Evolutionary conservation across 1,284 basidiomycete genomes (phyloP).

Genomic region (Cryptococcus hybrid): DNA sequence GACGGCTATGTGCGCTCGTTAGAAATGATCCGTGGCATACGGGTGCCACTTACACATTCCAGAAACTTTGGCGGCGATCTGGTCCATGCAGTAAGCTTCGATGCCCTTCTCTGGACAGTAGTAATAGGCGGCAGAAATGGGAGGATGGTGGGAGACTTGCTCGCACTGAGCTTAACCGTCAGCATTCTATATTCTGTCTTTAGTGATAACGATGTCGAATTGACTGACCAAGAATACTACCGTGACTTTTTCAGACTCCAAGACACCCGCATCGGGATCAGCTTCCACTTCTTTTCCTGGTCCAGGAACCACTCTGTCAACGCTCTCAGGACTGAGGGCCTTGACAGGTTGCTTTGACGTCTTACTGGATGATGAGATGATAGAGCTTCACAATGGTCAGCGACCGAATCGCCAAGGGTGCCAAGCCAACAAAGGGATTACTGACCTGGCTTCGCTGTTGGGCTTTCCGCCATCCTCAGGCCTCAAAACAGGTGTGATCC

Average conservation of each 20-base stretch:
- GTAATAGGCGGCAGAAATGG: constrained; percentile 86
- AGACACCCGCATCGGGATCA: constrained; percentile 48
- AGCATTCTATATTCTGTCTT: neutral
- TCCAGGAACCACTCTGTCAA: constrained; percentile 33
- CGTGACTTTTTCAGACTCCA: constrained; percentile 56
- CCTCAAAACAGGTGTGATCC: constrained; percentile 43
- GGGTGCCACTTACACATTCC: constrained; percentile 59
- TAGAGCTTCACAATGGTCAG: constrained; percentile 16
- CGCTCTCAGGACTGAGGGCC: constrained; percentile 7
- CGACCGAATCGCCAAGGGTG: constrained; percentile 1
- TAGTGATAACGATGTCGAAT: neutral
- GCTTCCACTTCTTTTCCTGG: constrained; percentile 45
- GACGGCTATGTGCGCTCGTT: constrained; percentile 53
- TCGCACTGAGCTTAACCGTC: constrained; percentile 55
- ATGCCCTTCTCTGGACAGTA: constrained; percentile 69
- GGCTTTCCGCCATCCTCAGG: constrained; percentile 40
- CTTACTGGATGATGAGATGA: constrained; percentile 31
- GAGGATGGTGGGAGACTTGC: constrained; percentile 95
- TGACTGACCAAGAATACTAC: constrained; percentile 61
- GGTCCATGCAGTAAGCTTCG: constrained; percentile 73
- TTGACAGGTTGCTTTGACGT: constrained; percentile 12
- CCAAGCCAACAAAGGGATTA: neutral
- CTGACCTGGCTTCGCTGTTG: constrained; percentile 33
- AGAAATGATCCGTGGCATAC: constrained; percentile 2
- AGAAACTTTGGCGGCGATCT: constrained; percentile 86